Evolutionary conservation across 371 early-diverging fungal genomes (phyloP).

Genomic region (Syncephalis fuscata): DNA sequence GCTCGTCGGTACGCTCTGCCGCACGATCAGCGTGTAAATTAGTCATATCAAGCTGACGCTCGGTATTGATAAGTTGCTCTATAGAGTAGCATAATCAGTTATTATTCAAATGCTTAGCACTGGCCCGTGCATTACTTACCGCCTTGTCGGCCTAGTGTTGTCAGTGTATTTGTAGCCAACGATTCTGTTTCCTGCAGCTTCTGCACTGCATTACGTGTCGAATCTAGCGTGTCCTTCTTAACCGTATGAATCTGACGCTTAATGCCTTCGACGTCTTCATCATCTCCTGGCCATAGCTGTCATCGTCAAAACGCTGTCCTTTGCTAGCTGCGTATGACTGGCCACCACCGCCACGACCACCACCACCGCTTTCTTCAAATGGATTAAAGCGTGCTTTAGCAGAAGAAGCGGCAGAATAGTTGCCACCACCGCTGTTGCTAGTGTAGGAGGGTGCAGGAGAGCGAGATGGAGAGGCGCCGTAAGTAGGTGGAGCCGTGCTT

Average conservation of each 20-base stretch:
- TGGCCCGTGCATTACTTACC: constrained; percentile 16
- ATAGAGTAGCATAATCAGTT: not conserved
- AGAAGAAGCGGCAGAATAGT: too few relatives aligned
- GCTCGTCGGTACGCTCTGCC: constrained; percentile 42
- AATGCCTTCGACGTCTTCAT: constrained; percentile 32
- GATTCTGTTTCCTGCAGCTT: constrained; percentile 40
- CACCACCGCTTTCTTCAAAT: too few relatives aligned
- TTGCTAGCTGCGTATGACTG: too few relatives aligned
- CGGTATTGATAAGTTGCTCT: constrained; percentile 48
- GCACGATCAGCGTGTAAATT: constrained; percentile 45
- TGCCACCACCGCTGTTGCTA: too few relatives aligned
- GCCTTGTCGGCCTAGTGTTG: constrained; percentile 34
- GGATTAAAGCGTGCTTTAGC: too few relatives aligned
- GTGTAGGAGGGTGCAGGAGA: too few relatives aligned
- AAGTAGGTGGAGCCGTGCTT: too few relatives aligned
- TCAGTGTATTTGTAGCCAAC: constrained; percentile 32
- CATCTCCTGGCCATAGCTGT: constrained; percentile 18
- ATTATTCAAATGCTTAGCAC: not conserved
- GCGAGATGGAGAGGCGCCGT: too few relatives aligned
- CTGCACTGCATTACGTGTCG: constrained; percentile 43
- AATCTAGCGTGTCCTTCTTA: constrained; percentile 47
- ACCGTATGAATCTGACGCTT: constrained; percentile 37
- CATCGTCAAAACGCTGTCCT: too few relatives aligned
- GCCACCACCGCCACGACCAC: too few relatives aligned
- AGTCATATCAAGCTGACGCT: constrained; percentile 46